Base-by-base conservation (phyloP, 768 basidiomycete genomes). In the Mycena belliarum region DNA sequence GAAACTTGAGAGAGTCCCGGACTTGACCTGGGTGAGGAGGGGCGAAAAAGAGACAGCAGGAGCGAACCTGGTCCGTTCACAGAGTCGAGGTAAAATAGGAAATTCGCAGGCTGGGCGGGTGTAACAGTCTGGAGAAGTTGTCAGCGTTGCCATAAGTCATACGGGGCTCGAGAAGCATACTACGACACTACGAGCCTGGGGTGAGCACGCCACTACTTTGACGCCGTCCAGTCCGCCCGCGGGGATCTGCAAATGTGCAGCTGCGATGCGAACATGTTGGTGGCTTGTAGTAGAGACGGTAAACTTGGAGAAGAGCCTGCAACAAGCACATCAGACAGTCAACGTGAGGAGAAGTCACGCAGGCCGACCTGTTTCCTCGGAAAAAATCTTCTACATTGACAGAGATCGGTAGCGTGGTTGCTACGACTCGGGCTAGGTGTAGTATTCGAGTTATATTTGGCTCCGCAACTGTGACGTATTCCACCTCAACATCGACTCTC, bases 371-470 rank as follows among this genome's bases (percentile, higher is more conserved):
- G 54, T 84, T 78, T 25, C 89, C 88, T 21, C 96, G 85, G 78
- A 98, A 98, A 72, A 93, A 95, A 69, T 99, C 97, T 72, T 98
- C 91, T 0, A 98, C 96, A 56, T 95, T 97, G 56, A 98, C 91
- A 3, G 89, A 84, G 42, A 99, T 78, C 0, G 96, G 95, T 4
- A 98, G 77, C 0, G 88, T 80, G 8, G 88, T 85, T 15, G 81
- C 77, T 5, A 95, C 76, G 3, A 79, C 71, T 55, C 82, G 80
- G 14, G 82, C 78, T 28, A 83, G 76, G 37, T 75, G 76, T 25
- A 92, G 70, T 6, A 71, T 80, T 35, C 93, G 81, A 16, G 71
- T 70, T 6, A 87, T 62, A 4, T 72, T 72, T 1, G 86, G 80
- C 57, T 88, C 82, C 1, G 73, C 62, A 7, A 65, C 67, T 0